Evolutionary conservation across 768 basidiomycete species (phyloP).

Genomic region (Saitozyma sp.): DNA sequence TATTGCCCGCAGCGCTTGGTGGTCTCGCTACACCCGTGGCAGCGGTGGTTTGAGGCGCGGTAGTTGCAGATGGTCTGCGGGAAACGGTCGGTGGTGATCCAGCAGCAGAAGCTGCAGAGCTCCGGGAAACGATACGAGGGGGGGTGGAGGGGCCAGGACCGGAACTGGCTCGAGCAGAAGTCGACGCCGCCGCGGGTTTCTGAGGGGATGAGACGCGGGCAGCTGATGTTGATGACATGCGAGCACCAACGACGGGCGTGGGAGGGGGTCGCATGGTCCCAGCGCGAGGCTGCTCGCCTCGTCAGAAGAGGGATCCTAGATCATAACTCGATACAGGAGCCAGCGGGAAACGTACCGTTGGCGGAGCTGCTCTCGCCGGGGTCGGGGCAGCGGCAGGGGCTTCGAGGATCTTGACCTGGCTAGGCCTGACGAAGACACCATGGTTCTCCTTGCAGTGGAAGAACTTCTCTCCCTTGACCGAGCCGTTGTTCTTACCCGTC

Average conservation of each 20-base stretch:
- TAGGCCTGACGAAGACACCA: conserved; percentile 87
- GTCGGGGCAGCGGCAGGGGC: too few relatives aligned
- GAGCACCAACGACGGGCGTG: background rate
- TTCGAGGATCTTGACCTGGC: conserved; percentile 70
- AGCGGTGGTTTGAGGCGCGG: background rate
- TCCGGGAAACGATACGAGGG: conserved; percentile 52
- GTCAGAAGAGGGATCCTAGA: conserved; percentile 1
- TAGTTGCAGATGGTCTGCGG: conserved; percentile 31
- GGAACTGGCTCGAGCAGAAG: background rate
- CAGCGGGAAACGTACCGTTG: conserved; percentile 15
- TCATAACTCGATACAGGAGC: too few relatives aligned
- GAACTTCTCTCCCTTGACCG: conserved; percentile 73
- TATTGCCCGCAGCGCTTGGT: conserved; percentile 11
- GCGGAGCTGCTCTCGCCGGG: conserved; percentile 17
- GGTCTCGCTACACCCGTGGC: conserved; percentile 8
- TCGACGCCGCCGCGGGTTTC: background rate
- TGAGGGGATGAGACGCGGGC: conserved; percentile 1
- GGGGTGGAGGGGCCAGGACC: conserved; percentile 24
- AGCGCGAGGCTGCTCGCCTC: conserved; percentile 7
- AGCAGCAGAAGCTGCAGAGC: conserved; percentile 44
- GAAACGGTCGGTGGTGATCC: conserved; percentile 23
- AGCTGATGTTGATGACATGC: background rate
- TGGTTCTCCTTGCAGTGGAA: conserved; percentile 73
- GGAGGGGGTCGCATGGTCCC: conserved; percentile 10
- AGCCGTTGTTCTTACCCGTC: conserved; percentile 94